Conservation (phyloP, 1,284 basidiomycete species). For the Apiotrichum montevideense region DNA sequence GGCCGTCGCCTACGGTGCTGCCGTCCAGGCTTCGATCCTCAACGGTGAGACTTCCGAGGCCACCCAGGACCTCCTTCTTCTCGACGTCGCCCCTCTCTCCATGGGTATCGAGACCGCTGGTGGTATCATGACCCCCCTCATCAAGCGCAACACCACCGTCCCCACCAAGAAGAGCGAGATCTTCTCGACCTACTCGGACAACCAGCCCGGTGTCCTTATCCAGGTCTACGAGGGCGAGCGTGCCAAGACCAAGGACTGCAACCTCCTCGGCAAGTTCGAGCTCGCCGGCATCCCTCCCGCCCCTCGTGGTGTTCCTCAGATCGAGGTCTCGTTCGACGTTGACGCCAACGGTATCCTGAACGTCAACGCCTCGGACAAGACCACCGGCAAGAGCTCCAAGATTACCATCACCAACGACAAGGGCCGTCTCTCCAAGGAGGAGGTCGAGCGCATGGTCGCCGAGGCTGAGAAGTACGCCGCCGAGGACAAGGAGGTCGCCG, state of each 20-base stretch:
- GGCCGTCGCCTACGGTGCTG: constrained; percentile 92
- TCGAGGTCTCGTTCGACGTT: constrained; percentile 98
- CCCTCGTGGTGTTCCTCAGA: constrained; percentile 95
- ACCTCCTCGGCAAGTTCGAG: constrained; percentile 98
- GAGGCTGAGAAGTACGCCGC: constrained; percentile 75
- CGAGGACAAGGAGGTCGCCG: constrained; percentile 48
- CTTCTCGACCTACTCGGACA: constrained; percentile 99
- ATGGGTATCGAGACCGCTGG: constrained; percentile 87
- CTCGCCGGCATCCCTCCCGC: constrained; percentile 96
- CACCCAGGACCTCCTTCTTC: constrained; percentile 73
- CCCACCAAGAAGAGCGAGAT: constrained; percentile 97
- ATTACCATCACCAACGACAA: constrained; percentile 99
- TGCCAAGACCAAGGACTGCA: constrained; percentile 99
- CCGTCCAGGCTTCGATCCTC: constrained; percentile 95
- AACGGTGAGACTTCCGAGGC: constrained; percentile 62
- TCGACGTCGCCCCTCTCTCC: constrained; percentile 77
- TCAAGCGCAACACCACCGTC: constrained; percentile 90
- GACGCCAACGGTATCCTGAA: constrained; percentile 98
- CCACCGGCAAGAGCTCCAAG: constrained; percentile 69
- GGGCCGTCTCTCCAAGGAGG: constrained; percentile 95
- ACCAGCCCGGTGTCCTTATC: constrained; percentile 97
- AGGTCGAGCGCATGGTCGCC: constrained; percentile 93
- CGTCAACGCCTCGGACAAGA: constrained; percentile 88
- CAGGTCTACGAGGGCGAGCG: constrained; percentile 99
- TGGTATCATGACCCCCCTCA: constrained; percentile 93